Conservation (phyloP, 164 flowering plant genomes). For the Kingdonia uniflora region DNA sequence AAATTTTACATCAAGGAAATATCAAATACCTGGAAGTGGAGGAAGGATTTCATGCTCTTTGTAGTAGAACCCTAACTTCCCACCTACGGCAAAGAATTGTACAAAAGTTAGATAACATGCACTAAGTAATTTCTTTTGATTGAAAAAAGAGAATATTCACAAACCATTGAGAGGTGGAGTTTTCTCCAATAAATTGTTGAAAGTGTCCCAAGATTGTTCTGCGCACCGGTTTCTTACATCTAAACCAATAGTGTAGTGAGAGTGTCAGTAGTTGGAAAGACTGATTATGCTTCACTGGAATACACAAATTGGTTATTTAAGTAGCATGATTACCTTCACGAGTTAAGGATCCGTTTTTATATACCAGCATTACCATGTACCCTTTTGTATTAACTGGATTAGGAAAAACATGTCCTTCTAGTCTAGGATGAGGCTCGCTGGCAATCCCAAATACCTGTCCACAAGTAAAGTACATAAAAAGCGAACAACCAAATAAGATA, state of each 20-base stretch:
- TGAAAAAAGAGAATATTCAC: neutral
- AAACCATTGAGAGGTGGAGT: constrained; percentile 82
- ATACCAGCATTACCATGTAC: constrained; percentile 86
- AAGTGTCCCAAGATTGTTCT: constrained; percentile 77
- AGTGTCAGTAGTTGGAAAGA: neutral
- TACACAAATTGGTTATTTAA: neutral
- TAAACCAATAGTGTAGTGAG: constrained; percentile 15
- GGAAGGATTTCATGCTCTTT: constrained; percentile 97
- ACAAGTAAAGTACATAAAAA: too few species aligned
- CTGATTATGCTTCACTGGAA: neutral
- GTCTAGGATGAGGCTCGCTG: constrained; percentile 53
- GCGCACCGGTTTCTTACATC: constrained; percentile 74
- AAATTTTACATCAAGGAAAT: neutral
- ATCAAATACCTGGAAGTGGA: constrained; percentile 73
- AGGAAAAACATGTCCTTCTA: constrained; percentile 92
- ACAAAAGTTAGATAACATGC: constrained; percentile 4
- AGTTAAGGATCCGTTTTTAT: constrained; percentile 89
- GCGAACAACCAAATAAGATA: too few species aligned
- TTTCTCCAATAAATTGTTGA: constrained; percentile 50
- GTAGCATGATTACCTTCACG: constrained; percentile 64
- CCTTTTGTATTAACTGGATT: constrained; percentile 78
- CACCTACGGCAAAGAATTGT: constrained; percentile 37
- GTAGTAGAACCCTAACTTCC: constrained; percentile 90
- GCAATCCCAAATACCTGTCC: constrained; percentile 87
- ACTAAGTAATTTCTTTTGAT: neutral